Percentiles rank a stretch among this genome's conserved stretches.
phyloP scores from a whole-genome alignment of 1,284 basidiomycete genomes.

The Heliocybe sulcata region DNA sequence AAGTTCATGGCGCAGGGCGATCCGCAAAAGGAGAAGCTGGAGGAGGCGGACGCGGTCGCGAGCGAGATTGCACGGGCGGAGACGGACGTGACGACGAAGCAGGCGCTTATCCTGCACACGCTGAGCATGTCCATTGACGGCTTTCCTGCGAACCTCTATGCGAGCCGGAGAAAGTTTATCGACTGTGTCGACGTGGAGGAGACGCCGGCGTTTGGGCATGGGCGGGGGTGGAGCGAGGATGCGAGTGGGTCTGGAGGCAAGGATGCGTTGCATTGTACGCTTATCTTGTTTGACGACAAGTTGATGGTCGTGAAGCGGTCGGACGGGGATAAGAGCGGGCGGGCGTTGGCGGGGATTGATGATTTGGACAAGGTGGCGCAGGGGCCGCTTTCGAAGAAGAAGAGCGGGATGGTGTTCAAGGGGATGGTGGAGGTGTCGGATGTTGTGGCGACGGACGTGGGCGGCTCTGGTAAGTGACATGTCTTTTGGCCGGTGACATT shows the following conservation, averaged over 20 bases:
- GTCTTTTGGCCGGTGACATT: conserved; percentile 5
- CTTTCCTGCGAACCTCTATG: conserved; percentile 85
- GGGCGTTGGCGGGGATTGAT: conserved; percentile 77
- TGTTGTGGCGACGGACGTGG: conserved; percentile 77
- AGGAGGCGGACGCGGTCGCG: conserved; percentile 85
- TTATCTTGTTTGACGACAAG: conserved; percentile 95
- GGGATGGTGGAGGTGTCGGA: conserved; percentile 85
- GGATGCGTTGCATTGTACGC: conserved; percentile 66
- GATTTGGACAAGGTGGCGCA: conserved; percentile 73
- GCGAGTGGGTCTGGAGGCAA: conserved; percentile 1
- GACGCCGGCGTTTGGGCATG: conserved; percentile 35
- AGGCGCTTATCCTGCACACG: conserved; percentile 86
- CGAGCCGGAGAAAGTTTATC: conserved; percentile 81
- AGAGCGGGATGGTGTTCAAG: conserved; percentile 78
- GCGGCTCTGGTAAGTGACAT: conserved; percentile 60
- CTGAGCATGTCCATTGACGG: conserved; percentile 82
- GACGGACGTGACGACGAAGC: conserved; percentile 85
- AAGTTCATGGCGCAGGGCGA: conserved; percentile 79
- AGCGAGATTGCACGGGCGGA: conserved; percentile 91
- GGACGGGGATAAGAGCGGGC: conserved; percentile 64
- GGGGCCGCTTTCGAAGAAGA: conserved; percentile 55
- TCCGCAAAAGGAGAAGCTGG: conserved; percentile 71
- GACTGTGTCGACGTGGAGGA: conserved; percentile 96
- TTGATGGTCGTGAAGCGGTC: conserved; percentile 89
- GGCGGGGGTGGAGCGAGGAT: conserved; percentile 16